Conservation (phyloP, 768 basidiomycete genomes). For the Podaxis sp. region DNA sequence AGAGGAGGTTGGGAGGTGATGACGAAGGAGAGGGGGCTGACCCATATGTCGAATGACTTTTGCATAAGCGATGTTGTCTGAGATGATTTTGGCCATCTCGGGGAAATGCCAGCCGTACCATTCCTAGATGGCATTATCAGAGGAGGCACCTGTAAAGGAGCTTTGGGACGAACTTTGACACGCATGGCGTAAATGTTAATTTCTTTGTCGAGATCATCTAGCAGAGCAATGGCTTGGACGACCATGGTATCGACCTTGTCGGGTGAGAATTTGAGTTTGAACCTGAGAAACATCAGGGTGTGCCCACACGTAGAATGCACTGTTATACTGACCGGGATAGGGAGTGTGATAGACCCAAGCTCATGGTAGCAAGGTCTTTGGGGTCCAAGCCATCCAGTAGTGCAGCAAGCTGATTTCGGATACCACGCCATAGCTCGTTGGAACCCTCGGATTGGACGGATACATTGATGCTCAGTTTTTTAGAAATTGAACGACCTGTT, state of each 20-base stretch:
- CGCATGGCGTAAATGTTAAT: conserved; percentile 99
- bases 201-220: conserved; percentile 99
- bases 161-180: conserved; percentile 72
- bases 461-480: conserved; percentile 92
- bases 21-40: conserved; percentile 29
- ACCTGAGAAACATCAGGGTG: conserved; percentile 45
- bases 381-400: conserved; percentile 91
- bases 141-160: background rate
- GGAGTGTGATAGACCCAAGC: conserved; percentile 94
- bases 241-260: conserved; percentile 99
- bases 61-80: conserved; percentile 96
- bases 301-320: background rate
- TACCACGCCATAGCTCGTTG: conserved; percentile 91
- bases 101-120: conserved; percentile 99
- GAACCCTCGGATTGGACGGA: conserved; percentile 48
- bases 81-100: conserved; percentile 97
- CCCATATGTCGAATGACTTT: conserved; percentile 93
- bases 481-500: conserved; percentile 81
- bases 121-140: conserved; percentile 56
- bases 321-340: conserved; percentile 71
- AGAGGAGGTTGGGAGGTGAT: background rate
- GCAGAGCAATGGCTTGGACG: conserved; percentile 94
- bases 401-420: conserved; percentile 82
- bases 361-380: conserved; percentile 96
- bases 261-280: conserved; percentile 99